phyloP scores from a whole-genome alignment of 768 basidiomycete genomes.

The Boletus tylopilopsis region DNA sequence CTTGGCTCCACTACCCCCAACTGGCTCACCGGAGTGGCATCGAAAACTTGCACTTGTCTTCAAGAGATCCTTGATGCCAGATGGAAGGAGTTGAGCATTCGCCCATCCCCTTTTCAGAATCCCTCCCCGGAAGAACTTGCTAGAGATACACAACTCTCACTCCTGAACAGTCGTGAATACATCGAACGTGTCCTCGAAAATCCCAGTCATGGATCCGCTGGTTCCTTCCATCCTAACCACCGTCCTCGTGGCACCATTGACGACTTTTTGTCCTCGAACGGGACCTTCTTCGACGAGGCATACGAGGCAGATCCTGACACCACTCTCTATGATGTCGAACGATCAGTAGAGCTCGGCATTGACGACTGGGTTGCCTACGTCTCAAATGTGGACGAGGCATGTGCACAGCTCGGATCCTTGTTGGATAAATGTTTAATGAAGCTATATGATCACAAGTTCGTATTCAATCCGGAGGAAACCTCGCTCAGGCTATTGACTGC shows the following conservation, averaged over 20 bases:
- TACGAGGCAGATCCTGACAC: conserved; percentile 5
- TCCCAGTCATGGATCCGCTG: neutral
- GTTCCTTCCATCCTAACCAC: conserved; percentile 1
- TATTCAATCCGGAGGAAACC: conserved; percentile 30
- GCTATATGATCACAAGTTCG: neutral
- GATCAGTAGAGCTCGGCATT: conserved; percentile 26
- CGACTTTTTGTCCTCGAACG: conserved; percentile 15
- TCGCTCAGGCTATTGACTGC: conserved; percentile 38
- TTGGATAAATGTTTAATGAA: conserved; percentile 24
- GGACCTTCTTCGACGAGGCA: conserved; percentile 4
- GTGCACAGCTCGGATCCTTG: conserved; percentile 16
- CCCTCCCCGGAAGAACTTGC: neutral
- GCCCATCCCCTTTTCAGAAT: neutral
- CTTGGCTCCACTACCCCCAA: neutral
- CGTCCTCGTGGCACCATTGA: conserved; percentile 7
- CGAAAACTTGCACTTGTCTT: neutral
- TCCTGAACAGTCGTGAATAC: neutral
- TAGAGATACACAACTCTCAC: neutral
- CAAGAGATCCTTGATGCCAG: neutral
- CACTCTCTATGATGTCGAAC: conserved; percentile 37
- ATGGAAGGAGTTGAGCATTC: neutral
- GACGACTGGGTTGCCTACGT: conserved; percentile 30
- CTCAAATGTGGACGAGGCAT: neutral
- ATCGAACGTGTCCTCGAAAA: neutral
- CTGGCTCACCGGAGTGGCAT: neutral